A percentile compares a stretch with the other conserved stretches of the same genome.
Conservation (phyloP, 1,139 yeast genomes). For the Suhomyces anneliseae region DNA sequence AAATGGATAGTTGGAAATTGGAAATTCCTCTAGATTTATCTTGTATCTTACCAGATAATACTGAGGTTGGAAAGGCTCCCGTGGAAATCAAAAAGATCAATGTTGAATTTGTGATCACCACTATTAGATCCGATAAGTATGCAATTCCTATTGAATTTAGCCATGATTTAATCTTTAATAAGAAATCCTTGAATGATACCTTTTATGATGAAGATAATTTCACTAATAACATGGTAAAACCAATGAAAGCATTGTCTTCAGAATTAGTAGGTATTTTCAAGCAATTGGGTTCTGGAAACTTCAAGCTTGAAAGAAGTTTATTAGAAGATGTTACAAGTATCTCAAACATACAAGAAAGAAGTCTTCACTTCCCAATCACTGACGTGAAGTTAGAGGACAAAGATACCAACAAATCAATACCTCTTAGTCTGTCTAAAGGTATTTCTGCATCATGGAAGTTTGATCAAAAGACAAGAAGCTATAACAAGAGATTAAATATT, state of each 20-base stretch:
- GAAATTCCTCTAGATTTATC: conserved; percentile 30
- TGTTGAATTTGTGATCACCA: conserved; percentile 21
- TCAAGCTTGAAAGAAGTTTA: conserved; percentile 31
- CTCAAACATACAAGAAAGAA: conserved; percentile 28
- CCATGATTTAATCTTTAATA: conserved; percentile 22
- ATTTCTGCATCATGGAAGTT: conserved; percentile 6
- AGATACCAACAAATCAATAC: neutral
- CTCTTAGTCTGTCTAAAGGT: neutral
- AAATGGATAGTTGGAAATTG: conserved; percentile 27
- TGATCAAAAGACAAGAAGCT: conserved; percentile 1
- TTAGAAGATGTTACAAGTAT: conserved; percentile 34
- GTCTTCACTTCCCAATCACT: conserved; percentile 24
- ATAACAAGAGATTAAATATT: conserved; percentile 6
- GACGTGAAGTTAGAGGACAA: conserved; percentile 11
- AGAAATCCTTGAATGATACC: conserved; percentile 7
- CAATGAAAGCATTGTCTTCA: conserved; percentile 21
- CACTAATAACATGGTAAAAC: conserved; percentile 22
- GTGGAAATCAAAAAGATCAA: conserved; percentile 17
- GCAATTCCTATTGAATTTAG: conserved; percentile 24
- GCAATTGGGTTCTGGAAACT: conserved; percentile 26
- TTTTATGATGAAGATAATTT: conserved; percentile 29
- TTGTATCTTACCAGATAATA: conserved; percentile 13
- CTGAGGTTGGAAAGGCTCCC: conserved; percentile 11
- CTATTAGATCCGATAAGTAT: conserved; percentile 18
- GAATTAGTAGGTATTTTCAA: conserved; percentile 23